A percentile compares a stretch with the other conserved stretches of the same genome.
Conservation (phyloP, 2,329 filamentous ascomycete species). For the Cadophora malorum region DNA sequence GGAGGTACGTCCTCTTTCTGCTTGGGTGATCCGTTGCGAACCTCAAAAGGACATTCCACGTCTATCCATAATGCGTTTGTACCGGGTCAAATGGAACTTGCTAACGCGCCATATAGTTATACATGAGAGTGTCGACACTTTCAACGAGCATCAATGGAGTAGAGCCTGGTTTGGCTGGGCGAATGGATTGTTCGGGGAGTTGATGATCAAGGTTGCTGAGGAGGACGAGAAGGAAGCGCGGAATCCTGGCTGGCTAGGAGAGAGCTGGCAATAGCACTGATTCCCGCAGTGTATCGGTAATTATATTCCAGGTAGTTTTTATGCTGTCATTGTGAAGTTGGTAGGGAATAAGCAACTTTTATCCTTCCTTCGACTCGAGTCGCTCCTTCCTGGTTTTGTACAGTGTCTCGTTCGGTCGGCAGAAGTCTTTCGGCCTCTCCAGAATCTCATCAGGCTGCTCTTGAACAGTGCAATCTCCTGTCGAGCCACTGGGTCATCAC, state of each 20-base stretch:
- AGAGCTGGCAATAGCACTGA: constrained; percentile 34
- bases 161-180: constrained; percentile 77
- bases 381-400: not conserved
- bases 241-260: constrained; percentile 30
- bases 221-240: constrained; percentile 31
- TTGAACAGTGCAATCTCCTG: not conserved
- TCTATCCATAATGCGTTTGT: too few relatives aligned
- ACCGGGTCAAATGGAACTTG: constrained; percentile 41
- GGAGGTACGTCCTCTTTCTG: constrained; percentile 45
- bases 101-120: constrained; percentile 60
- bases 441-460: not conserved
- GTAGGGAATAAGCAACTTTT: not conserved
- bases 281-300: not conserved
- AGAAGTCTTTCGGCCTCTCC: not conserved
- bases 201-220: constrained; percentile 36
- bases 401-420: not conserved
- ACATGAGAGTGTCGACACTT: constrained; percentile 55
- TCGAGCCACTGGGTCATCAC: not conserved
- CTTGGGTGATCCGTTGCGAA: too few relatives aligned
- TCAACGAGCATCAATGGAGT: constrained; percentile 49
- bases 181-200: constrained; percentile 83
- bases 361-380: not conserved
- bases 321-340: not conserved
- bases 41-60: too few relatives aligned
- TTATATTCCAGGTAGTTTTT: not conserved